Evolutionary conservation across 768 basidiomycete species (phyloP).

Genomic region (Boletus barrowsii): DNA sequence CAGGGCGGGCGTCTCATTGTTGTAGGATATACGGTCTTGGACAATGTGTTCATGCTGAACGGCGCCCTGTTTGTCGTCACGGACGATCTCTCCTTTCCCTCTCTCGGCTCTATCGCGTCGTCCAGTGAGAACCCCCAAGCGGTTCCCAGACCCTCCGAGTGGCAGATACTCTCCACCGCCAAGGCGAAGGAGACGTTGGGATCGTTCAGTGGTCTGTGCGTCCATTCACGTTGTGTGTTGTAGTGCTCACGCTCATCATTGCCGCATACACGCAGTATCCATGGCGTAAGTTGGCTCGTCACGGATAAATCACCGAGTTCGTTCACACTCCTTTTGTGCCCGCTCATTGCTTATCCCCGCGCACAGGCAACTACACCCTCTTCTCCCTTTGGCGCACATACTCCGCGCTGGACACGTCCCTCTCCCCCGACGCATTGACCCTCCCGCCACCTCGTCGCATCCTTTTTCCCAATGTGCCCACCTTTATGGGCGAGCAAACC

Average conservation of each 20-base stretch:
- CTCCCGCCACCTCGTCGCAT: constrained; percentile 71
- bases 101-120: constrained; percentile 47
- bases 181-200: constrained; percentile 52
- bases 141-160: constrained; percentile 48
- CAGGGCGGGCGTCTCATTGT: background rate
- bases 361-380: constrained; percentile 61
- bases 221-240: background rate
- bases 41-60: constrained; percentile 74
- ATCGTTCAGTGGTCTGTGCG: constrained; percentile 50
- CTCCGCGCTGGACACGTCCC: constrained; percentile 53
- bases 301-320: constrained; percentile 50
- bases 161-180: constrained; percentile 54
- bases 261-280: constrained; percentile 41
- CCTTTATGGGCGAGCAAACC: constrained; percentile 45
- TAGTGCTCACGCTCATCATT: background rate
- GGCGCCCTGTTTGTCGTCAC: constrained; percentile 74
- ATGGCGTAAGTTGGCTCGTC: constrained; percentile 68
- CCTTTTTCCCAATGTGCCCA: constrained; percentile 66
- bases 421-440: constrained; percentile 45
- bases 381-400: constrained; percentile 78
- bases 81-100: constrained; percentile 62
- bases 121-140: constrained; percentile 33
- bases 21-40: constrained; percentile 79
- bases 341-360: constrained; percentile 1
- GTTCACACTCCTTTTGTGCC: constrained; percentile 19